Evolutionary conservation across 306 rosid genomes (phyloP).

Genomic region (Myrica gale): DNA sequence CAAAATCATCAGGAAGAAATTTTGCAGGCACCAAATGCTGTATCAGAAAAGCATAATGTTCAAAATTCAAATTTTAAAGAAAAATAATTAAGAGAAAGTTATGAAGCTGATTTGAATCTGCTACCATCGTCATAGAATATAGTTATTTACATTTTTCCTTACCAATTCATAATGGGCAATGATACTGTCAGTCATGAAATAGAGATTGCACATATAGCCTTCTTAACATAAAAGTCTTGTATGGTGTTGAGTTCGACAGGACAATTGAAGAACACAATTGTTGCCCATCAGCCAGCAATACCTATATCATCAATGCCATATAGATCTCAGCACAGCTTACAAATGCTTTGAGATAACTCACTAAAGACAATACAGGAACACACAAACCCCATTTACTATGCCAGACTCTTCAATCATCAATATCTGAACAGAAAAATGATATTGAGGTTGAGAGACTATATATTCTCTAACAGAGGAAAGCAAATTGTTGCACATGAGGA

Average conservation of each 20-base stretch:
- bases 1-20: constrained; percentile 68
- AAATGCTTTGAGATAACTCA: constrained; percentile 25
- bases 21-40: constrained; percentile 72
- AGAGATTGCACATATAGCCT: background rate
- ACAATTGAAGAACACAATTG: constrained; percentile 66
- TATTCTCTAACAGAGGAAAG: background rate
- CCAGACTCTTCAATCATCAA: constrained; percentile 62
- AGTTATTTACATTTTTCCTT: background rate
- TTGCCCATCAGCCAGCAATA: constrained; percentile 75
- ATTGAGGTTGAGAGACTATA: background rate
- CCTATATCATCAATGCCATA: constrained; percentile 38
- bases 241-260: constrained; percentile 89
- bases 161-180: background rate
- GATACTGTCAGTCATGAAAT: background rate
- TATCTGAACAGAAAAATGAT: constrained; percentile 42
- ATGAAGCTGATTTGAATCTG: background rate
- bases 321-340: background rate
- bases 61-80: constrained; percentile 8
- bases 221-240: constrained; percentile 71
- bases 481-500: background rate
- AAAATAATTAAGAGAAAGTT: constrained; percentile 18
- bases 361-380: constrained; percentile 33
- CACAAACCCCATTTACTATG: constrained; percentile 79
- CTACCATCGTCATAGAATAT: background rate
- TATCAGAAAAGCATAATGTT: constrained; percentile 26